Evolutionary conservation across 352 stramenopile genomes (phyloP).

Genomic region (Phytophthora pinifolia): DNA sequence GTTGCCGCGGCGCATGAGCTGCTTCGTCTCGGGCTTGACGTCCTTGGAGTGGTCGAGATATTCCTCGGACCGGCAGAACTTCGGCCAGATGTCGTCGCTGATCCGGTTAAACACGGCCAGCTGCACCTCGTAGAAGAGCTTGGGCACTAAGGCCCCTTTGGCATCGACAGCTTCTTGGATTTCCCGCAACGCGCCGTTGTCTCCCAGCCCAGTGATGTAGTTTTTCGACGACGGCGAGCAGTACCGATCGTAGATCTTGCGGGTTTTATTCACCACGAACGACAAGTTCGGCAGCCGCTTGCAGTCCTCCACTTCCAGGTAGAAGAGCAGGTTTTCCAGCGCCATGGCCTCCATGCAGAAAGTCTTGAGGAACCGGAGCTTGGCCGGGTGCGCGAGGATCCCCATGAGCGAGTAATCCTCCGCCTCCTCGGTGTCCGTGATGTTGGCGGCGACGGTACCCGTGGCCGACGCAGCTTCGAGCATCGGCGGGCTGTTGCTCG

Average conservation of each 20-base stretch:
- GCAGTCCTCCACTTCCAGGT: constrained; percentile 84
- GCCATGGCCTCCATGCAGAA: constrained; percentile 83
- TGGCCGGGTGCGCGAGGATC: constrained; percentile 70
- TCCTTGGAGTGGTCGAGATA: constrained; percentile 68
- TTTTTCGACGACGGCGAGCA: constrained; percentile 48
- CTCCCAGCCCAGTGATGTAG: constrained; percentile 44
- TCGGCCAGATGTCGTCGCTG: constrained; percentile 68
- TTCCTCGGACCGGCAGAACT: constrained; percentile 67
- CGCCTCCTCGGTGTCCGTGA: constrained; percentile 19
- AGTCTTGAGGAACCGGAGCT: constrained; percentile 83
- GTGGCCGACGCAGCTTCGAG: constrained; percentile 15
- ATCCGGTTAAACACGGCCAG: constrained; percentile 56
- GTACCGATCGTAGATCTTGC: constrained; percentile 82
- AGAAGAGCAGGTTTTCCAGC: constrained; percentile 85
- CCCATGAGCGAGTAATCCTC: constrained; percentile 68
- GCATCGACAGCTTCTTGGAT: constrained; percentile 51
- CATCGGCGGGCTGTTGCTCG: constrained; percentile 3
- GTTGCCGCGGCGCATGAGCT: constrained; percentile 13
- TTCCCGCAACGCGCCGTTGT: constrained; percentile 34
- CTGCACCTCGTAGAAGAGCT: constrained; percentile 75
- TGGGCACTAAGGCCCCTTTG: constrained; percentile 50
- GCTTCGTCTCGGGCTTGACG: constrained; percentile 29
- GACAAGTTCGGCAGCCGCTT: constrained; percentile 81
- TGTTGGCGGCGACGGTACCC: constrained; percentile 20
- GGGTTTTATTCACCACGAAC: constrained; percentile 77